Evolutionary conservation across 176 grass and related monocot species (phyloP).

Genomic region (Lolium rigidum): DNA sequence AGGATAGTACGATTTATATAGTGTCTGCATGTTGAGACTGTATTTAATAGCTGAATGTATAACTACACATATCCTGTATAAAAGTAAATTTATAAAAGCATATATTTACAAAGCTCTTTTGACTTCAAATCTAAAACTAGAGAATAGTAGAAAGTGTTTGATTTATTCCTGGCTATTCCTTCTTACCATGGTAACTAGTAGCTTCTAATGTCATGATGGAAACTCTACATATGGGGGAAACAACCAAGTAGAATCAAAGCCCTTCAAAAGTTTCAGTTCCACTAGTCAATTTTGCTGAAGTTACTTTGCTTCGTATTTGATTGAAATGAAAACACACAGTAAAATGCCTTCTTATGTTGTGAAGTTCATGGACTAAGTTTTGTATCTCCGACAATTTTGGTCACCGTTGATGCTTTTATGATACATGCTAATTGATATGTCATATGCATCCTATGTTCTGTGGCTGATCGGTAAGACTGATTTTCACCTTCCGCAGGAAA

Average conservation of each 20-base stretch:
- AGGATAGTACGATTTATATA: background rate
- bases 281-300: background rate
- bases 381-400: background rate
- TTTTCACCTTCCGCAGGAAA: slow-evolving; percentile 49
- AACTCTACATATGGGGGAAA: background rate
- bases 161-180: slow-evolving; percentile 24
- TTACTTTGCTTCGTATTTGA: background rate
- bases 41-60: slow-evolving; percentile 8
- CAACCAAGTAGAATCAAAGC: background rate
- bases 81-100: background rate
- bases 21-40: background rate
- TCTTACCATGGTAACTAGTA: background rate
- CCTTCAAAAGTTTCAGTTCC: background rate
- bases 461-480: slow-evolving; percentile 8
- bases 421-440: slow-evolving; percentile 22
- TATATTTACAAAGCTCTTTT: background rate
- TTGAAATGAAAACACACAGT: background rate
- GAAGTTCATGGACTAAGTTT: slow-evolving; percentile 22
- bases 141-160: background rate
- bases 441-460: background rate
- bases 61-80: background rate
- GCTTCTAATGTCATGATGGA: background rate
- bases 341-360: background rate
- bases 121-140: background rate
- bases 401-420: slow-evolving; percentile 6